These are phyloP conservation scores for Geopyxis carbonaria DNA, from an alignment of 495 filamentous ascomycete species.

Conservation along the genomic window DNA sequence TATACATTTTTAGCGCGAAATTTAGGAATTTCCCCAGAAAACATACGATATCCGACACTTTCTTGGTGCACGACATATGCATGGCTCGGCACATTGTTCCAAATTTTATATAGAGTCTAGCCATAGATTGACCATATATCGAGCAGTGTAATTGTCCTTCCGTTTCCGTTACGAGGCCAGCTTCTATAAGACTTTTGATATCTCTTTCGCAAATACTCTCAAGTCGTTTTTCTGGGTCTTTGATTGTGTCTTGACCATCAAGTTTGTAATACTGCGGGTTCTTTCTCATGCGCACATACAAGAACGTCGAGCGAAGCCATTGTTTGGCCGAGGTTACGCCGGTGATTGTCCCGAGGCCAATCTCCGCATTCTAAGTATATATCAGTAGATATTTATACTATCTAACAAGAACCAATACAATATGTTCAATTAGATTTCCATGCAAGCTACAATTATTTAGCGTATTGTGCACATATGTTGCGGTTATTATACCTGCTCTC, in stretches of 20 bases:
- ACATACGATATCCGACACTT: conserved; percentile 56
- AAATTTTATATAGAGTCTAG: conserved; percentile 80
- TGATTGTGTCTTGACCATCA: conserved; percentile 31
- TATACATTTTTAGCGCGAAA: conserved; percentile 20
- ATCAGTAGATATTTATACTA: conserved; percentile 2
- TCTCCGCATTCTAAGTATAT: conserved; percentile 55
- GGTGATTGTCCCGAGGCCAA: conserved; percentile 64
- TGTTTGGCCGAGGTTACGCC: conserved; percentile 51
- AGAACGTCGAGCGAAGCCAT: conserved; percentile 78
- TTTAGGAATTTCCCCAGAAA: background rate
- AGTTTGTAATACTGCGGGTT: conserved; percentile 71
- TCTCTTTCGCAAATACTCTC: conserved; percentile 69
- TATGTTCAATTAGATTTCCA: conserved; percentile 3
- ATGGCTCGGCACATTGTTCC: conserved; percentile 71
- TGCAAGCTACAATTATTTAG: conserved; percentile 9
- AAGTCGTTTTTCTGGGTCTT: conserved; percentile 49
- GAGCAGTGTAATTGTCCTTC: conserved; percentile 44
- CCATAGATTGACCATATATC: conserved; percentile 77
- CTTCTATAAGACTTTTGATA: conserved; percentile 48
- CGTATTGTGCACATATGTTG: background rate
- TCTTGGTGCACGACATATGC: conserved; percentile 40
- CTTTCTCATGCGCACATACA: conserved; percentile 62
- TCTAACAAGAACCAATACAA: conserved; percentile 12
- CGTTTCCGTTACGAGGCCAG: conserved; percentile 35
- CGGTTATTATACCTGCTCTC: conserved; percentile 50